Evolutionary conservation across 129 eudicot genomes (phyloP).

Genomic region (Escallonia rubra): DNA sequence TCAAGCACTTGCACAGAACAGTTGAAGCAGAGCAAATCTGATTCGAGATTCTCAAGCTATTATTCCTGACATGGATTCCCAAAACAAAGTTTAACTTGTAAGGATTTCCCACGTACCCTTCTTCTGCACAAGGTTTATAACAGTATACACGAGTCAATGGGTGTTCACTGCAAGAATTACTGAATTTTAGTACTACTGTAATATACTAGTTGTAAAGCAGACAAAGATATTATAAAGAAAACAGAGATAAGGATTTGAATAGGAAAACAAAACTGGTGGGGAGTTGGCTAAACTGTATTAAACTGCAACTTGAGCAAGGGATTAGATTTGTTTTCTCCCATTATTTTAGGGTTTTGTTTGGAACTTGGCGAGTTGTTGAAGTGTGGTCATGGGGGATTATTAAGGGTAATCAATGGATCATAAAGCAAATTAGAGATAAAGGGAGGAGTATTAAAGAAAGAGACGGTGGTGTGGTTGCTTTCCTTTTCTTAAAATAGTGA

Average conservation of each 20-base stretch:
- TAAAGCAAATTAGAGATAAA: too few relatives aligned
- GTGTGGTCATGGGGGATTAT: conserved; percentile 15
- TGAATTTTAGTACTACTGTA: too few relatives aligned
- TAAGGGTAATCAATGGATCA: too few relatives aligned
- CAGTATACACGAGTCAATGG: conserved; percentile 20
- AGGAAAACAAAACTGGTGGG: neutral
- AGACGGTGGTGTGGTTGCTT: neutral
- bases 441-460: too few relatives aligned
- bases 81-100: neutral
- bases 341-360: neutral
- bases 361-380: conserved; percentile 12
- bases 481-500: neutral
- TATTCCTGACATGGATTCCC: conserved; percentile 27
- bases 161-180: neutral
- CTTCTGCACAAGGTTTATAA: neutral
- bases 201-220: conserved; percentile 3
- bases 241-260: neutral
- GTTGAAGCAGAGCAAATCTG: too few relatives aligned
- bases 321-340: conserved; percentile 2
- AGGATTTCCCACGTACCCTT: neutral
- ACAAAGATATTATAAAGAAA: neutral
- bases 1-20: too few relatives aligned
- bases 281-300: too few relatives aligned
- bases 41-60: too few relatives aligned
- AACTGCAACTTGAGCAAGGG: too few relatives aligned